Evolutionary conservation across 257 asterid species (phyloP), one percentile per base, ranked within the genome.

Genomic region (Lithospermum erythrorhizon): DNA sequence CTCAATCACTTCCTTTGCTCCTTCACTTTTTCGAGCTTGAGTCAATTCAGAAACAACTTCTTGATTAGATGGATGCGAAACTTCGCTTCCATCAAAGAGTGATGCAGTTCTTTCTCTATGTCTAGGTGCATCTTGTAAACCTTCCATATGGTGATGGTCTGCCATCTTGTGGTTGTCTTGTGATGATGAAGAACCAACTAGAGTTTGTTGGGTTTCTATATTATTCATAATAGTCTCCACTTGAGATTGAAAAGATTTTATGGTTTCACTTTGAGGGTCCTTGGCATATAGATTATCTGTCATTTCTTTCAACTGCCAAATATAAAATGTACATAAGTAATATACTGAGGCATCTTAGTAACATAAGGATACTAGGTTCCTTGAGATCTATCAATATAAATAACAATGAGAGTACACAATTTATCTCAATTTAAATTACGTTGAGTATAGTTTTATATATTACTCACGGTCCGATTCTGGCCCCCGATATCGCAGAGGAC

Each of bases 1-100:
- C 69, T 91, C 98, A 17, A 83, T 84, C 11, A 84, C 85, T 76
- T 88, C 94, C 49, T 61, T 82, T 24, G 65, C 74, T 62, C 90
- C 90, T 66, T 69, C 84, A 32, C 41, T 7, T 32, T 2, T 68
- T 10, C 79, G 48, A 66, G 58, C 75, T 62, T 55, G 57, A 61
- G 76, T 66, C 18, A 77, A 54, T 61, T 73, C 76, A 0, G 85
- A 60, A 54, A 70, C 79, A 49, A 71, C 65, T 25, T 63, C 85
- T 5, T 62, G 18, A 57, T 58, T 79, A 47, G 80, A 25, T 25
- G 69, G 81, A 61, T 53, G 59, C 19, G 71, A 63, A 66, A 68
- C 64, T 59, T 68, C 70, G 63, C 57, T 68, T 37, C 68, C 59
- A 54, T 71, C 69, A 32, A 86, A 66, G 65, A 24, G 64, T 21